Evolutionary conservation across 352 stramenopile genomes (phyloP).

Genomic region (Phytopythium boreale): DNA sequence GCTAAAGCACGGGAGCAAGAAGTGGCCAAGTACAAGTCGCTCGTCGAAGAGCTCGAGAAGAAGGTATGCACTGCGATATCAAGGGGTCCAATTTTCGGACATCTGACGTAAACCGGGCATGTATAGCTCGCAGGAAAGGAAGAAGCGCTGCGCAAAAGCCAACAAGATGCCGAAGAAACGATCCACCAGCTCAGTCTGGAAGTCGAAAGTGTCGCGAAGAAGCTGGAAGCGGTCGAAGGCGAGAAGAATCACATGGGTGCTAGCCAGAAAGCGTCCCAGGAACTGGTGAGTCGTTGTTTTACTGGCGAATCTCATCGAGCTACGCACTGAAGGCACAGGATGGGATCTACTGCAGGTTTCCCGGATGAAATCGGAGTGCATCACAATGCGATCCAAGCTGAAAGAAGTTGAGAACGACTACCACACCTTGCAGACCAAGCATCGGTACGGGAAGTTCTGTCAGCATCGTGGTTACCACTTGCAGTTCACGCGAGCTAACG

Average conservation of each 20-base stretch:
- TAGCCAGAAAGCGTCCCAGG: constrained; percentile 56
- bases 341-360: constrained; percentile 25
- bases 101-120: neutral
- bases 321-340: neutral
- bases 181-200: constrained; percentile 51
- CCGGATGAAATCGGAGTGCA: constrained; percentile 65
- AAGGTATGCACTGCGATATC: constrained; percentile 22
- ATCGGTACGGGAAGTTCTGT: constrained; percentile 30
- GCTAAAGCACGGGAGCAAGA: constrained; percentile 47
- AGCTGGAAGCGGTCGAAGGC: constrained; percentile 42
- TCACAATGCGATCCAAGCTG: constrained; percentile 60
- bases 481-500: neutral
- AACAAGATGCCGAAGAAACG: constrained; percentile 45
- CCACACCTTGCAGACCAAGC: constrained; percentile 63
- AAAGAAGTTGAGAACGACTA: constrained; percentile 83
- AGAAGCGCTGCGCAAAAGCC: constrained; percentile 30
- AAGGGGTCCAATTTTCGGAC: neutral
- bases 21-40: constrained; percentile 41
- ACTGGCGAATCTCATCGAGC: neutral
- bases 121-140: constrained; percentile 41
- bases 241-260: constrained; percentile 45
- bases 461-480: neutral
- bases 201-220: constrained; percentile 38
- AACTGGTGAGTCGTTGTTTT: constrained; percentile 38
- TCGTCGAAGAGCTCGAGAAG: constrained; percentile 38